A percentile compares a stretch with the other conserved stretches of the same genome.
These are phyloP conservation scores for Arthroderma sp. DNA, from an alignment of 2,329 filamentous ascomycete genomes.

Conservation along the genomic window DNA sequence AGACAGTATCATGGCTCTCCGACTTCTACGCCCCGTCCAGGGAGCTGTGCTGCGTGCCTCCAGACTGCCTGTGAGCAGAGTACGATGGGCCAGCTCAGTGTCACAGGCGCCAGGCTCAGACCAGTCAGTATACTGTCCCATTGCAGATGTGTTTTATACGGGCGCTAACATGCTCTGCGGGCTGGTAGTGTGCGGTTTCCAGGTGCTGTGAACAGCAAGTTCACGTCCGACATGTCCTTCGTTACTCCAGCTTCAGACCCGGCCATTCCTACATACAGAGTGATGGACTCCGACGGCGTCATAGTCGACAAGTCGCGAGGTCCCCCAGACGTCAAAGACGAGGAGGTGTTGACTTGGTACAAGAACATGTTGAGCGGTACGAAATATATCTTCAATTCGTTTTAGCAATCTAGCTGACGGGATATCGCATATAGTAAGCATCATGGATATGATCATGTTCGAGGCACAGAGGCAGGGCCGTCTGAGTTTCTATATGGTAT, in stretches of 20 bases:
- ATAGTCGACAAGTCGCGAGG: conserved; percentile 63
- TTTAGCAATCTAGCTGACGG: background rate
- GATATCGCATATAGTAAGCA: conserved; percentile 41
- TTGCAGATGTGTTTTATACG: background rate
- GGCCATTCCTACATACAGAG: conserved; percentile 80
- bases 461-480: conserved; percentile 93
- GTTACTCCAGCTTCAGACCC: conserved; percentile 58
- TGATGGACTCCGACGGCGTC: conserved; percentile 76
- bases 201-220: conserved; percentile 88
- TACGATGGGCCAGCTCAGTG: conserved; percentile 42
- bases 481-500: conserved; percentile 90
- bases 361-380: conserved; percentile 51
- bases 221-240: conserved; percentile 70
- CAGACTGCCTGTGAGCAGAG: conserved; percentile 13
- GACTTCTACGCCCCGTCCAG: conserved; percentile 6
- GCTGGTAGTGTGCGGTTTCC: conserved; percentile 58
- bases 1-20: conserved; percentile 14
- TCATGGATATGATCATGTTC: conserved; percentile 98
- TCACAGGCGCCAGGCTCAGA: conserved; percentile 49
- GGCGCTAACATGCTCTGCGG: background rate
- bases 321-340: conserved; percentile 51
- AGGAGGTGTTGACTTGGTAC: conserved; percentile 50
- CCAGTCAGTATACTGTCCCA: conserved; percentile 34
- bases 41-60: conserved; percentile 3
- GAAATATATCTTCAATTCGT: background rate